Conservation (phyloP, 2,329 filamentous ascomycete genomes). For the Beauveria medogensis region DNA sequence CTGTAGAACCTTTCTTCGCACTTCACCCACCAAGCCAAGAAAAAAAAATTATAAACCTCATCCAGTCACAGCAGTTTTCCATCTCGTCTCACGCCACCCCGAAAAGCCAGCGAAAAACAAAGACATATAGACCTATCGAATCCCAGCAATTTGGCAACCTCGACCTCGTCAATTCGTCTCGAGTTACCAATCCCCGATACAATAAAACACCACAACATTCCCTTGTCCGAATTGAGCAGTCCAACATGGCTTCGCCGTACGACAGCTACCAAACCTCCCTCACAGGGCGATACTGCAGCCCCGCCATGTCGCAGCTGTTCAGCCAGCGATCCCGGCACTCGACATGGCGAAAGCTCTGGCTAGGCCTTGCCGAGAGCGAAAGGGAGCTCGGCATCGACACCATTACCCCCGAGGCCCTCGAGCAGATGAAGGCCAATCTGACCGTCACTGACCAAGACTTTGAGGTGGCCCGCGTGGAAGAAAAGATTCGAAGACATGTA, state of each 20-base stretch:
- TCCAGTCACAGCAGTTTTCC: too few relatives aligned
- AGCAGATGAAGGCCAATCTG: slow-evolving; percentile 67
- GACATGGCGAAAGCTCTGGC: slow-evolving; percentile 81
- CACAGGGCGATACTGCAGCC: slow-evolving; percentile 63
- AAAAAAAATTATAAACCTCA: too few relatives aligned
- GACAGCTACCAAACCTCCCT: slow-evolving; percentile 55
- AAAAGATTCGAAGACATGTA: slow-evolving; percentile 58
- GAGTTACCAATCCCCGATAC: too few relatives aligned
- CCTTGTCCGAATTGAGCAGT: not conserved
- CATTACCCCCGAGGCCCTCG: slow-evolving; percentile 67
- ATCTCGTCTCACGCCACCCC: too few relatives aligned
- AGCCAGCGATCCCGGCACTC: slow-evolving; percentile 64
- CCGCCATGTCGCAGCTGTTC: slow-evolving; percentile 74
- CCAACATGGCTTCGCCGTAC: slow-evolving; percentile 14
- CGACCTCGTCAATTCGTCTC: too few relatives aligned
- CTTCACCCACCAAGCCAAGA: too few relatives aligned
- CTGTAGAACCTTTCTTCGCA: too few relatives aligned
- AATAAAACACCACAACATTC: too few relatives aligned
- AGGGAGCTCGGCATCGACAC: slow-evolving; percentile 66
- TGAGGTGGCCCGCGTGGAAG: slow-evolving; percentile 64
- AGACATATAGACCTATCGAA: too few relatives aligned
- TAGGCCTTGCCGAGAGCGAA: slow-evolving; percentile 74
- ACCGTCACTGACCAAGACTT: slow-evolving; percentile 74
- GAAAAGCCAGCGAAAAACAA: too few relatives aligned
- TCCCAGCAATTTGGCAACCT: too few relatives aligned